Evolutionary conservation across 1,284 basidiomycete genomes (phyloP), one percentile per base, ranked within the genome.

Genomic region (Cutaneotrichosporon daszewskae): DNA sequence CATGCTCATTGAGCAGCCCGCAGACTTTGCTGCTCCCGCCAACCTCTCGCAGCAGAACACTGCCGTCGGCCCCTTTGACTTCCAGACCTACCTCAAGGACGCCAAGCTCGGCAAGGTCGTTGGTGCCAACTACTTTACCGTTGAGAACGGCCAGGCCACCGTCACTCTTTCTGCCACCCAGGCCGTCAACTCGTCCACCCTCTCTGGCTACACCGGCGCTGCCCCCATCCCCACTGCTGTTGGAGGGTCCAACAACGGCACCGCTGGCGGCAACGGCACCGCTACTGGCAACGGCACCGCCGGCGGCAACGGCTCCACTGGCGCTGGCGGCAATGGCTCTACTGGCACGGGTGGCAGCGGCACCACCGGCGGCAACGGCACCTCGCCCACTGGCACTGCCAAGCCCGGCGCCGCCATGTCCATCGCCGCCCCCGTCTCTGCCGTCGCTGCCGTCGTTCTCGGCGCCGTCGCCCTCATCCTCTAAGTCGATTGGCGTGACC

Each of bases 41-140:
- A 77, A 76, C 56, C 76, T 85, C 49, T 73, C 76, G 32, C 60
- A 69, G 17, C 75, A 31, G 70, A 75, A 75, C 48, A 79, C 77
- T 46, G 73, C 75, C 28, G 71, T 87, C 22, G 79, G 81, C 31
- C 61, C 73, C 31, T 72, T 82, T 49, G 70, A 84, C 51, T 79
- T 71, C 42, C 22, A 43, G 40, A 33, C 51, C 20, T 68, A 69
- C 58, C 57, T 71, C 43, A 36, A 59, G 18, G 54, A 54, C 23
- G 53, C 67, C 23, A 64, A 65, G 37, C 59, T 75, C 36, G 68
- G 66, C 23, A 35, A 54, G 29, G 54, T 74, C 38, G 61, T 66
- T 42, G 67, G 60, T 17, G 64, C 78, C 42, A 82, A 75, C 54
- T 90, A 87, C 74, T 79, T 87, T 63, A 79, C 77, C 18, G 85